A percentile compares a stretch with the other conserved stretches of the same genome.
These are phyloP conservation scores for Cephaloascus fragrans DNA, from an alignment of 805 yeast species.

Conservation along the genomic window DNA sequence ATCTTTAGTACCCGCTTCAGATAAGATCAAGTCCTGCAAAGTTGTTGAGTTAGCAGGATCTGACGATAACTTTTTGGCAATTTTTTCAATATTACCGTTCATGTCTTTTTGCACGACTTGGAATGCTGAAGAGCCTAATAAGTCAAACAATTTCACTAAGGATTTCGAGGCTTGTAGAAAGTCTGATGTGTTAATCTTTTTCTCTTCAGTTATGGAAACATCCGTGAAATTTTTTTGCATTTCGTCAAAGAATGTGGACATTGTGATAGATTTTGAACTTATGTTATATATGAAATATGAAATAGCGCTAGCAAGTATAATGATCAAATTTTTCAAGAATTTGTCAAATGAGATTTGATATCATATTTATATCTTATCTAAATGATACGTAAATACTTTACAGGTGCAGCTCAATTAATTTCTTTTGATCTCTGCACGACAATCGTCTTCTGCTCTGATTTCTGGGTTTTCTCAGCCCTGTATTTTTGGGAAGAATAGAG, in stretches of 20 bases:
- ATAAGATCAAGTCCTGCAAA: constrained; percentile 66
- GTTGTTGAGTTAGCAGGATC: constrained; percentile 58
- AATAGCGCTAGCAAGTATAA: too few relatives aligned
- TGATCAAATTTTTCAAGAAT: too few relatives aligned
- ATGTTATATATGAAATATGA: too few relatives aligned
- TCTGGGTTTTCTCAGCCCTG: too few relatives aligned
- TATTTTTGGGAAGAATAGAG: too few relatives aligned
- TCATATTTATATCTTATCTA: too few relatives aligned
- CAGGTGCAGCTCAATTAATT: too few relatives aligned
- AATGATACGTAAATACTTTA: too few relatives aligned
- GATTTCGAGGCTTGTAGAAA: constrained; percentile 82
- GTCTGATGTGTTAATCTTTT: constrained; percentile 60
- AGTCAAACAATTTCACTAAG: constrained; percentile 71
- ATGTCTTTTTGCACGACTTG: constrained; percentile 78
- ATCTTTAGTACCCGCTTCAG: constrained; percentile 56
- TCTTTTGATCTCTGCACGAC: too few relatives aligned
- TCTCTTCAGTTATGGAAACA: constrained; percentile 51
- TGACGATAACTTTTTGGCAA: constrained; percentile 54
- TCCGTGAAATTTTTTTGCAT: constrained; percentile 67
- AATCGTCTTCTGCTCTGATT: too few relatives aligned
- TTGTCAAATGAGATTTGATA: too few relatives aligned
- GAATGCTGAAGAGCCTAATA: constrained; percentile 80
- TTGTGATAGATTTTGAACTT: too few relatives aligned
- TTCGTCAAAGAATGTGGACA: constrained; percentile 77
- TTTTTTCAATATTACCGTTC: constrained; percentile 77